A percentile compares a stretch with the other conserved stretches of the same genome.
phyloP scores from a whole-genome alignment of 768 basidiomycete genomes.

The Boletus huronensis region DNA sequence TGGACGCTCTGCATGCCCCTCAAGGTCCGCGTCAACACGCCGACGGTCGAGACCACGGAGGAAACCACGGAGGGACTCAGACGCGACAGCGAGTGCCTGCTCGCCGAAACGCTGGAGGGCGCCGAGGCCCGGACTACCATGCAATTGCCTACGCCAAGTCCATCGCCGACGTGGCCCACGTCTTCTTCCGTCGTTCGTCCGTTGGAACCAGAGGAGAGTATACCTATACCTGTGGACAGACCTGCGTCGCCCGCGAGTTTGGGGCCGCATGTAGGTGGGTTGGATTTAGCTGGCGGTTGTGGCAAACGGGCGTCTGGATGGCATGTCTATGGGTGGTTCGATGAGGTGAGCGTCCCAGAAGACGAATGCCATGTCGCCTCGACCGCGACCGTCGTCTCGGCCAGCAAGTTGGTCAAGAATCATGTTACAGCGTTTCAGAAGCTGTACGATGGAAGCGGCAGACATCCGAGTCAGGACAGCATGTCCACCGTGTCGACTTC shows the following conservation, averaged over 20 bases:
- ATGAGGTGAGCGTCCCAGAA: conserved; percentile 8
- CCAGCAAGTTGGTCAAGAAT: conserved; percentile 5
- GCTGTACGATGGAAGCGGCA: background rate
- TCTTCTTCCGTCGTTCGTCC: background rate
- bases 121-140: background rate
- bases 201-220: conserved; percentile 10
- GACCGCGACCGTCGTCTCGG: background rate
- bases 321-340: conserved; percentile 33
- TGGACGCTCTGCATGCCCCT: conserved; percentile 35
- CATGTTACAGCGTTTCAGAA: conserved; percentile 12
- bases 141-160: conserved; percentile 29
- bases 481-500: conserved; percentile 21
- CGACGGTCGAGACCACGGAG: background rate
- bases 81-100: conserved; percentile 1
- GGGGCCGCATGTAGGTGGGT: conserved; percentile 27
- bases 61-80: conserved; percentile 1
- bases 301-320: conserved; percentile 34
- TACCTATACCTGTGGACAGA: background rate
- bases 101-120: conserved; percentile 1
- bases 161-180: conserved; percentile 23
- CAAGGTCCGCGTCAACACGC: conserved; percentile 6
- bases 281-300: conserved; percentile 28
- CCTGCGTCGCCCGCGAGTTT: conserved; percentile 22
- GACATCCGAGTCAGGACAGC: conserved; percentile 28
- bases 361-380: background rate